A percentile compares a stretch with the other conserved stretches of the same genome.
phyloP scores from a whole-genome alignment of 768 basidiomycete species.

The Trametes meyenii region DNA sequence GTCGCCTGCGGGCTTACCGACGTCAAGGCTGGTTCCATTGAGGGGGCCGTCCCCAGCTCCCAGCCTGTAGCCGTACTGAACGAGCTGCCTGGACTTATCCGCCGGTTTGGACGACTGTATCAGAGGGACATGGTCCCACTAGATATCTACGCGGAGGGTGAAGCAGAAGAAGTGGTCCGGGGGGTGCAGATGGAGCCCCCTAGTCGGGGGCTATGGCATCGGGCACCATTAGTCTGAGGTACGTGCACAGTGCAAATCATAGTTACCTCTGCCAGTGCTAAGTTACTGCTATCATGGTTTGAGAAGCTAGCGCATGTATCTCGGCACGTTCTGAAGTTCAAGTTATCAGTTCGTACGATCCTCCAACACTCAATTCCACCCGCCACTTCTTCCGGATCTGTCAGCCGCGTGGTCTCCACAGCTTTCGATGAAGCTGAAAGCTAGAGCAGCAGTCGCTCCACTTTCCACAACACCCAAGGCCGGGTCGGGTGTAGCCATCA shows the following conservation, averaged over 20 bases:
- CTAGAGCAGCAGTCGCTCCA: too few species aligned
- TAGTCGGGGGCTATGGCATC: constrained; percentile 21
- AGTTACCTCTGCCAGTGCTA: not conserved
- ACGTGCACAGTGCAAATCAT: not conserved
- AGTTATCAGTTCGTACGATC: too few species aligned
- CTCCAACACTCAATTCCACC: too few species aligned
- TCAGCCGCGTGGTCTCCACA: too few species aligned
- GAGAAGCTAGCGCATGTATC: not conserved
- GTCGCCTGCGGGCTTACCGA: constrained; percentile 90
- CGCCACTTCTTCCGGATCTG: too few species aligned
- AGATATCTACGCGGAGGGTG: constrained; percentile 26
- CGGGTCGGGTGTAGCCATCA: too few species aligned
- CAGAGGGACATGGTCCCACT: constrained; percentile 35
- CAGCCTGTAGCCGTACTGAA: constrained; percentile 40
- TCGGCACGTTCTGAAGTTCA: not conserved
- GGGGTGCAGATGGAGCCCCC: constrained; percentile 29
- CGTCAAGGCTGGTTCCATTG: constrained; percentile 76
- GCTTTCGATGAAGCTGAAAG: too few species aligned
- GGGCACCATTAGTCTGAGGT: constrained; percentile 3
- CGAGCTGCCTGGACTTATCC: constrained; percentile 53
- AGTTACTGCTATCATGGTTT: not conserved
- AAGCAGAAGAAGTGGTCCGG: constrained; percentile 30
- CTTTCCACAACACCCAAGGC: too few species aligned
- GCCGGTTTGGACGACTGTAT: constrained; percentile 33
- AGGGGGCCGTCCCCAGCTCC: constrained; percentile 10